phyloP scores from a whole-genome alignment of 2,329 filamentous ascomycete genomes.

The Alternaria alternata region DNA sequence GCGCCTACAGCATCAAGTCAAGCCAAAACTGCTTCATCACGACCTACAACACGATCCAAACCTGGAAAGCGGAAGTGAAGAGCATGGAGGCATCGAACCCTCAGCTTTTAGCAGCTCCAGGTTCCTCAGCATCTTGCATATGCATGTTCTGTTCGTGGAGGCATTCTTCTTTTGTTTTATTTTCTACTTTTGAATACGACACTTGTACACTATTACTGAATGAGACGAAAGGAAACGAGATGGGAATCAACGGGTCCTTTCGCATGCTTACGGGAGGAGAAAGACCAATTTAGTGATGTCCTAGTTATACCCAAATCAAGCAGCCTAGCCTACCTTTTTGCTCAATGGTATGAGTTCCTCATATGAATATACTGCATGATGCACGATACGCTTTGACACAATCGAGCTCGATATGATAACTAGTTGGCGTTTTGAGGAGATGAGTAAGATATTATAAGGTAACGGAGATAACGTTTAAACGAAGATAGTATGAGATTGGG shows the following conservation, averaged over 20 bases:
- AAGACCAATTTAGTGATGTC: not conserved
- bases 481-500: not conserved
- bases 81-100: not conserved
- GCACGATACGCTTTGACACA: not conserved
- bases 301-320: not conserved
- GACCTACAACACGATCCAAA: slow-evolving; percentile 19
- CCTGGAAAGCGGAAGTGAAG: not conserved
- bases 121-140: not conserved
- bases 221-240: not conserved
- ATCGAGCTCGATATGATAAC: not conserved
- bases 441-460: not conserved
- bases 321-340: not conserved
- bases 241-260: not conserved
- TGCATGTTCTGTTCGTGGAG: not conserved
- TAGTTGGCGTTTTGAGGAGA: not conserved
- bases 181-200: not conserved
- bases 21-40: slow-evolving; percentile 31
- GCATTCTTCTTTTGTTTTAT: not conserved
- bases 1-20: slow-evolving; percentile 50
- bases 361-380: not conserved
- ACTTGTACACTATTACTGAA: not conserved
- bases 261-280: not conserved
- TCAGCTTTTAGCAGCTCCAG: not conserved
- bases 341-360: not conserved
- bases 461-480: not conserved